Base-by-base conservation (phyloP, 495 filamentous ascomycete species). In the Neurospora sp. region DNA sequence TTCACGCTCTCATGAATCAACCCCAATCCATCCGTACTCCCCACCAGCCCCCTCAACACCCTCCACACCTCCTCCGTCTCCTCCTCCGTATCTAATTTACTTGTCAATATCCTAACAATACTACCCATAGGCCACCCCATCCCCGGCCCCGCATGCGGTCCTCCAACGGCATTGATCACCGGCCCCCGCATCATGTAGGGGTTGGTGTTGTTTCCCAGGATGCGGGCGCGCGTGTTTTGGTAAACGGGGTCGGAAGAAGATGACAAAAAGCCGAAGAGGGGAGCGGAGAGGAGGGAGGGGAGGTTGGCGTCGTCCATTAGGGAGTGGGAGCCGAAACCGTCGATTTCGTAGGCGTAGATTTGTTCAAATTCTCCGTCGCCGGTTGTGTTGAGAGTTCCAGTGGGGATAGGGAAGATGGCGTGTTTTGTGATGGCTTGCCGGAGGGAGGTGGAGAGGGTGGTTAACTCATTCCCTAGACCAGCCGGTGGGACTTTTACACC, bases 271-370 rank as follows among this genome's bases (percentile, higher is more conserved):
- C 84, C 85, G 37, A 86, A 79, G 70, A 90, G 78, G 0, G 89
- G 86, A 44, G 86, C 83, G 8, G 84, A 81, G 17, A 90, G 82
- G 6, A 90, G 79, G 8, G 82, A 84, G 0, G 89, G 88, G 69
- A 90, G 82, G 74, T 90, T 90, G 38, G 89, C 88, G 73, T 90
- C 89, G 71, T 90, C 89, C 89, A 89, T 89, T 37, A 88, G 75
- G 35, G 82, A 84, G 44, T 81, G 77, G 8, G 78, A 78, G 61
- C 86, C 86, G 65, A 85, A 90, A 12, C 89, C 89, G 72, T 90
- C 88, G 8, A 89, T 82, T 76, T 90, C 89, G 73, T 86, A 90
- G 5, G 89, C 88, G 73, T 86, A 90, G 10, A 90, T 82, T 38
- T 75, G 75, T 35, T 84, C 78, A 3, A n/a, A n/a, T 4, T n/a